Conservation (phyloP, 2,329 filamentous ascomycete genomes). For the Emmonsia crescens region DNA sequence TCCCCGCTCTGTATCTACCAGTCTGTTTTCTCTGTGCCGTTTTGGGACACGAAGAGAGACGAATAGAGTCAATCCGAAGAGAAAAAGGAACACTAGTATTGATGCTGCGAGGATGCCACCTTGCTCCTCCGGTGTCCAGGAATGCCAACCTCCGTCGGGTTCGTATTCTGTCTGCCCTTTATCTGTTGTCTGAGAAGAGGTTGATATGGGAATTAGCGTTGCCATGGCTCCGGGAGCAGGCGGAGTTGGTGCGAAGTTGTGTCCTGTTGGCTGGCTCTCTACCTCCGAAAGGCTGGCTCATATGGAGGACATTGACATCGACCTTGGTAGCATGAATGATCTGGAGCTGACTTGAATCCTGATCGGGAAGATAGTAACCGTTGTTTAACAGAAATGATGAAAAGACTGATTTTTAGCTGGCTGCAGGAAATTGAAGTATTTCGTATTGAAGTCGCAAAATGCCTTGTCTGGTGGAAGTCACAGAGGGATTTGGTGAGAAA, state of each 20-base stretch:
- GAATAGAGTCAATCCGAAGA: slow-evolving; percentile 14
- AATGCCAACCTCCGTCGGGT: slow-evolving; percentile 13
- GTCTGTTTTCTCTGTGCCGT: background rate
- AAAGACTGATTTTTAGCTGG: background rate
- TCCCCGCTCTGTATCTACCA: background rate
- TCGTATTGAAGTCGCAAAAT: background rate
- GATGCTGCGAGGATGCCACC: slow-evolving; percentile 20
- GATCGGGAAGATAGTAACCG: background rate
- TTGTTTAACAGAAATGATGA: background rate
- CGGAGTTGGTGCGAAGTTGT: background rate
- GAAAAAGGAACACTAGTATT: slow-evolving; percentile 16
- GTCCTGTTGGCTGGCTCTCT: background rate
- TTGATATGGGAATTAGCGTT: background rate
- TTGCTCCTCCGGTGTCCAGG: slow-evolving; percentile 18
- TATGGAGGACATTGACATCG: background rate
- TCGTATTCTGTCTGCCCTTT: background rate
- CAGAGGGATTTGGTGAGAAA: background rate
- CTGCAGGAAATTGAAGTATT: background rate
- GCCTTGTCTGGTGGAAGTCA: background rate
- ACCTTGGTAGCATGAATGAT: background rate
- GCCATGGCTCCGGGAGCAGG: background rate
- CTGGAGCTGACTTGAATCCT: background rate
- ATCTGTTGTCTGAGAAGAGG: background rate
- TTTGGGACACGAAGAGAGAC: slow-evolving; percentile 1
- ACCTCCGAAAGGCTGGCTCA: background rate